Evolutionary conservation across 441 rosid species (phyloP).

Genomic region (Populus hybrid): DNA sequence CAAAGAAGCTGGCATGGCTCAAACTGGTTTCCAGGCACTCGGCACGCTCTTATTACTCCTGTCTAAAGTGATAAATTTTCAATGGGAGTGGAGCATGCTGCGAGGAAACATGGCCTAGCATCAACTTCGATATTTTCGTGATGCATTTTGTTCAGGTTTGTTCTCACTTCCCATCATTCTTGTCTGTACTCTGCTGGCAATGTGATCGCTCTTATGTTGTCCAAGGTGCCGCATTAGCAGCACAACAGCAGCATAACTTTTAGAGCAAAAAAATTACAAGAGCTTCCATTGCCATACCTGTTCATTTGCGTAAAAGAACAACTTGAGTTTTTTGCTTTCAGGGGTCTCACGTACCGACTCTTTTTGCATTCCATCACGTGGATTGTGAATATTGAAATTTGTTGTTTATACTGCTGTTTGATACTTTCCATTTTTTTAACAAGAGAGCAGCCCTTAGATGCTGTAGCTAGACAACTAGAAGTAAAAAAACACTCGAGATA

Average conservation of each 20-base stretch:
- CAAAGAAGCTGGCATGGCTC: neutral
- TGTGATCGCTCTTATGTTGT: neutral
- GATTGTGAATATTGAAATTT: neutral
- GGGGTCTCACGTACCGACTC: neutral
- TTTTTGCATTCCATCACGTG: neutral
- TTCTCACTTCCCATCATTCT: neutral
- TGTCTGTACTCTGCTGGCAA: neutral
- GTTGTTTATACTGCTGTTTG: neutral
- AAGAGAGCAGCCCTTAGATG: neutral
- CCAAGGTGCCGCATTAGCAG: neutral
- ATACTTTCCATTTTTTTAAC: neutral
- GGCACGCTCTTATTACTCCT: neutral
- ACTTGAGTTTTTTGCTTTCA: neutral
- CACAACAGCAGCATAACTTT: neutral
- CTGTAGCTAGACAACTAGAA: neutral
- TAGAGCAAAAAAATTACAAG: neutral
- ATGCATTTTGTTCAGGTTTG: neutral
- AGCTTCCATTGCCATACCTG: neutral
- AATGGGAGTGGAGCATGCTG: neutral
- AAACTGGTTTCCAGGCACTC: neutral
- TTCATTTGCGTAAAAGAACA: neutral
- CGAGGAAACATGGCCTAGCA: neutral
- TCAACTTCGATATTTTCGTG: neutral
- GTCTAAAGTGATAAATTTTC: neutral
- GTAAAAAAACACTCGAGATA: neutral